These are phyloP conservation scores for Durusdinium trenchii DNA, from an alignment of 73 alveolate species.

Conservation along the genomic window DNA sequence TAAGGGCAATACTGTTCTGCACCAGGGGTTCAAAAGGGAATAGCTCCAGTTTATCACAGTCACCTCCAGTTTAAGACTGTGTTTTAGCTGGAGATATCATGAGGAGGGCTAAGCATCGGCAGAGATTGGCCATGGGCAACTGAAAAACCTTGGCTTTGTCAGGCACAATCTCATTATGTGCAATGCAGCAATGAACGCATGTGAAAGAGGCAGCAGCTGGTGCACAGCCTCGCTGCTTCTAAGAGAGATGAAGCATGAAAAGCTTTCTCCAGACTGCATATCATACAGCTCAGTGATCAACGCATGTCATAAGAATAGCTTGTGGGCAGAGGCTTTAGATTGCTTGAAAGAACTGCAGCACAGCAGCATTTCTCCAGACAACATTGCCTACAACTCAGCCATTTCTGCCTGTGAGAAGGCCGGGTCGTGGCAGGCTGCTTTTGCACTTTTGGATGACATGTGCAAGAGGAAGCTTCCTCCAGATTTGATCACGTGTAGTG, in stretches of 20 bases:
- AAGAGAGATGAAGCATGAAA: neutral
- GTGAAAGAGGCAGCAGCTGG: slow-evolving; percentile 65
- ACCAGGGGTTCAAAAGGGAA: too few relatives aligned
- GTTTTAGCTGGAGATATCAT: too few relatives aligned
- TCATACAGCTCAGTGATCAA: slow-evolving; percentile 4
- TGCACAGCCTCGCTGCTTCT: neutral
- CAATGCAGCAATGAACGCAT: slow-evolving; percentile 30
- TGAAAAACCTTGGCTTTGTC: too few relatives aligned
- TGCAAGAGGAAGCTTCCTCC: neutral
- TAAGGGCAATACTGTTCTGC: too few relatives aligned
- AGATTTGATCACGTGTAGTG: slow-evolving; percentile 20
- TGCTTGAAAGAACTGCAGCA: neutral
- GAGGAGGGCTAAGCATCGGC: too few relatives aligned
- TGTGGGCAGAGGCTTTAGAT: neutral
- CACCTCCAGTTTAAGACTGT: too few relatives aligned
- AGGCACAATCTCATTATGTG: slow-evolving; percentile 3
- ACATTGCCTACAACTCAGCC: slow-evolving; percentile 13
- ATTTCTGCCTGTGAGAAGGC: slow-evolving; percentile 19
- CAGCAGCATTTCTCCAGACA: neutral
- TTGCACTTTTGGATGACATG: neutral
- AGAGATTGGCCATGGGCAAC: too few relatives aligned
- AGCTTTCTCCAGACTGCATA: slow-evolving; percentile 9
- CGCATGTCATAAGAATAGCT: slow-evolving; percentile 9
- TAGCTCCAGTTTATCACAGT: too few relatives aligned
- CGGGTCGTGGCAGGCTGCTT: neutral